Evolutionary conservation across 352 stramenopile species (phyloP).

Genomic region (Thraustochytrium aureum): DNA sequence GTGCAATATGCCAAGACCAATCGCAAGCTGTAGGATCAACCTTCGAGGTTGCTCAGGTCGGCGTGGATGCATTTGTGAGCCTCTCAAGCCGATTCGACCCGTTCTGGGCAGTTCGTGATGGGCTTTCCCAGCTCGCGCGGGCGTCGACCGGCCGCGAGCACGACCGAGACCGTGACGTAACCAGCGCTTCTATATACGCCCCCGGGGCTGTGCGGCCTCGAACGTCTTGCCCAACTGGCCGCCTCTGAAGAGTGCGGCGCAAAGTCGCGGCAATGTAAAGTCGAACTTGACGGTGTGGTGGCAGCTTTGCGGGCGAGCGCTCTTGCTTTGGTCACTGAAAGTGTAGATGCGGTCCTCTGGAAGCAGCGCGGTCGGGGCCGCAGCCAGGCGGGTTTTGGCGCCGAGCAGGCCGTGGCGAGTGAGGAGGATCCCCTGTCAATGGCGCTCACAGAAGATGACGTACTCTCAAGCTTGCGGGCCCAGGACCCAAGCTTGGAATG

Average conservation of each 20-base stretch:
- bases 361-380: background rate
- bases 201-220: no score
- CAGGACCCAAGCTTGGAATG: no score
- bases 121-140: no score
- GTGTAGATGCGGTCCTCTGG: no score
- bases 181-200: no score
- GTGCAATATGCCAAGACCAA: background rate
- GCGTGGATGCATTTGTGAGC: no score
- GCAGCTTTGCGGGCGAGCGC: no score
- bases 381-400: background rate
- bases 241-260: background rate
- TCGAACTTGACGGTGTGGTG: background rate
- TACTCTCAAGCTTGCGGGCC: no score
- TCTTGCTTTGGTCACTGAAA: no score
- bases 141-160: no score
- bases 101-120: slow-evolving; percentile 33
- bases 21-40: background rate
- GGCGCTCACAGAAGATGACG: no score
- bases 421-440: background rate
- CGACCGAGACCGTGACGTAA: no score
- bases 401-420: background rate
- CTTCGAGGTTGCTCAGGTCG: background rate
- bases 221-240: background rate
- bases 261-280: background rate
- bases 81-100: slow-evolving; percentile 21